Base-by-base conservation (phyloP, 31 red algal genomes). In the Odonthalia washingtoniensis region DNA sequence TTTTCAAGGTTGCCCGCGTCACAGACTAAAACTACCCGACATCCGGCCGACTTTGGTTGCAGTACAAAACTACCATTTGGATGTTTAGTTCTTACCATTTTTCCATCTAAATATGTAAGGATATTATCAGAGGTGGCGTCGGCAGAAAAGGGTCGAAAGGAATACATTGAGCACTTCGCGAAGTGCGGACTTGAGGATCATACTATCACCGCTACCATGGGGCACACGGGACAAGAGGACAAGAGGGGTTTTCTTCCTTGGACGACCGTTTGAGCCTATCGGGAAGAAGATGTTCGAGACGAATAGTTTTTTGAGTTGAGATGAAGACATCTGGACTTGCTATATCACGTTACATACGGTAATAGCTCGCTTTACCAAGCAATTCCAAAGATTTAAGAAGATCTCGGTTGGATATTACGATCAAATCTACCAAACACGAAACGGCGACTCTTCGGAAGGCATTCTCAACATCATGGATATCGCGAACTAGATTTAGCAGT, bases 191-290 rank as follows among this genome's bases (percentile, higher is more conserved):
- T 82, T 88, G 5, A 95, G 77, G 5, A 95, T 34, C 94, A 95
- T 95, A 65, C 89, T 92, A 63, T 95, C 92, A 61, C 94, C 94
- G 80, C 89, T 91, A 44, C 94, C 94, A 14, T 88, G 94, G 38
- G 94, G 94, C 94, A 42, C 88, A 91, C 5, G 92, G 74, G 30
- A 95, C 32, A 42, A 95, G 68, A 0, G 93, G 93, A 32, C 6
- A 57, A 57, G 80, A 64, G 1, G 35, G 1, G n/a, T 39, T 42
- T 39, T 38, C 70, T 43, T 46, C n/a, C 36, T 41, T 38, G 37
- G 27, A 72, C 43, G 35, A 40, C 14, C 46, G 24, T 52, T 64
- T 67, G 52, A 93, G 75, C 21, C 40, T 70, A n/a, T 87, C 84
- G 6, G 46, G 74, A 28, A 93, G 77, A 57, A 88, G 69, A 37